Percentiles rank a stretch among this genome's conserved stretches.
phyloP scores from a whole-genome alignment of 768 basidiomycete species.

The Daedaleopsis nitida region DNA sequence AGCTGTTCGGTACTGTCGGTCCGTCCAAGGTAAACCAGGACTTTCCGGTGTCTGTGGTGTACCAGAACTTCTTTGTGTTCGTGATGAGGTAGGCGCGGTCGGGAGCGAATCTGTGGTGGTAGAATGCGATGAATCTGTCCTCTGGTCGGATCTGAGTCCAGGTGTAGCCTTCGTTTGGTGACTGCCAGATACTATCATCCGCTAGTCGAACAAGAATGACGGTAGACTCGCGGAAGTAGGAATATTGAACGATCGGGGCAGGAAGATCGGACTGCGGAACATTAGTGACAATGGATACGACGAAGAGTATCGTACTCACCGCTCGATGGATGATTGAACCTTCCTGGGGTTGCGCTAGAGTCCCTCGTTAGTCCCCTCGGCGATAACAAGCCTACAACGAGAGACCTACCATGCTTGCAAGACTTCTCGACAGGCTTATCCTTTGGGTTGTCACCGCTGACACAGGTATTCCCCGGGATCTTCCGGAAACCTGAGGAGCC shows the following conservation, averaged over 20 bases:
- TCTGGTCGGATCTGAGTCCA: slow-evolving; percentile 72
- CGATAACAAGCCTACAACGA: not conserved
- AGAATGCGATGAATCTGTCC: slow-evolving; percentile 77
- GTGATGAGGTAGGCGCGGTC: slow-evolving; percentile 95
- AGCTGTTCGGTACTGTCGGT: slow-evolving; percentile 76
- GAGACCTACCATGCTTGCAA: slow-evolving; percentile 68
- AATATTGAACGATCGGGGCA: slow-evolving; percentile 65
- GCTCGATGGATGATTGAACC: slow-evolving; percentile 78
- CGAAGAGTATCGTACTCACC: slow-evolving; percentile 39
- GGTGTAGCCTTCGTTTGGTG: slow-evolving; percentile 90
- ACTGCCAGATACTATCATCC: slow-evolving; percentile 89
- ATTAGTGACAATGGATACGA: slow-evolving; percentile 1
- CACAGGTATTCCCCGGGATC: slow-evolving; percentile 92
- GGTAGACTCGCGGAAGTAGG: slow-evolving; percentile 82
- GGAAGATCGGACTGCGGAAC: slow-evolving; percentile 65
- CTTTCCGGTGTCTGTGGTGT: slow-evolving; percentile 82
- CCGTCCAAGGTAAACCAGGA: slow-evolving; percentile 62
- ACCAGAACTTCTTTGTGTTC: slow-evolving; percentile 57
- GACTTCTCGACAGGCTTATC: slow-evolving; percentile 71
- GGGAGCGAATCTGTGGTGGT: slow-evolving; percentile 76
- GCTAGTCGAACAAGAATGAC: slow-evolving; percentile 79
- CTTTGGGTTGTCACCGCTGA: slow-evolving; percentile 58
- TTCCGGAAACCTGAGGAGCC: slow-evolving; percentile 93
- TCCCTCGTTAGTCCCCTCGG: not conserved
- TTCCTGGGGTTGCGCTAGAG: slow-evolving; percentile 72